Evolutionary conservation across 176 grass and related monocot genomes (phyloP), one percentile per base, ranked within the genome.

Genomic region (Poa pratensis): DNA sequence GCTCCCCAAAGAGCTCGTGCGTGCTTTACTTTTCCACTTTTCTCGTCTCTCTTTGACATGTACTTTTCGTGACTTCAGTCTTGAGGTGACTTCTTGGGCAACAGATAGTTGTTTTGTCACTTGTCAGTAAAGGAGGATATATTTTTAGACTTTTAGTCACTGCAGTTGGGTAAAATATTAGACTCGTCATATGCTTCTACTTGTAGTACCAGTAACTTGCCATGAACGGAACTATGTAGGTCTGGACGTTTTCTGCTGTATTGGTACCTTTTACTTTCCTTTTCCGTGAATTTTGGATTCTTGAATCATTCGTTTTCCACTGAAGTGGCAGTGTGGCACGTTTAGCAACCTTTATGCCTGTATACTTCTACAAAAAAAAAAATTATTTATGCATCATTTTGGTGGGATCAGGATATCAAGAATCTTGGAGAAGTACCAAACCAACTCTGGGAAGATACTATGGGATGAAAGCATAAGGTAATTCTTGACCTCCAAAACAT

Each of bases 381-480:
- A 19, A 20, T 1, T 40, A 60, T 67, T 80, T 19, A 11, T 86
- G 52, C 68, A 55, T 57, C 8, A 5, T 73, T 82, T 80, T 83
- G 77, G 49, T 83, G 63, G 66, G 67, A 42, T 16, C 53, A 98
- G 95, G 87, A 80, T 98, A 86, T 88, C 92, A 59, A 87, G 61
- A 83, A 86, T 95, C 37, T 84, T 98, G 89, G 92, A 98, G 91
- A 98, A 93, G 83, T 98, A 98, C 85, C 95, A 98, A 84, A 86
- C 86, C 70, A 93, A 98, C 67, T 98, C 95, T 2, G 95, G 95
- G 32, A 91, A 85, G 85, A 95, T 95, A 82, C 90, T 98, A 13
- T 97, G 95, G 92, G 95, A 95, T 88, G 90, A 92, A 95, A 93
- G 65, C 95, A 98, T 63, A 94, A 95, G 95, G 95, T 98, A 94